Evolutionary conservation across 768 basidiomycete genomes (phyloP).

Genomic region (Exidia glandulosa): DNA sequence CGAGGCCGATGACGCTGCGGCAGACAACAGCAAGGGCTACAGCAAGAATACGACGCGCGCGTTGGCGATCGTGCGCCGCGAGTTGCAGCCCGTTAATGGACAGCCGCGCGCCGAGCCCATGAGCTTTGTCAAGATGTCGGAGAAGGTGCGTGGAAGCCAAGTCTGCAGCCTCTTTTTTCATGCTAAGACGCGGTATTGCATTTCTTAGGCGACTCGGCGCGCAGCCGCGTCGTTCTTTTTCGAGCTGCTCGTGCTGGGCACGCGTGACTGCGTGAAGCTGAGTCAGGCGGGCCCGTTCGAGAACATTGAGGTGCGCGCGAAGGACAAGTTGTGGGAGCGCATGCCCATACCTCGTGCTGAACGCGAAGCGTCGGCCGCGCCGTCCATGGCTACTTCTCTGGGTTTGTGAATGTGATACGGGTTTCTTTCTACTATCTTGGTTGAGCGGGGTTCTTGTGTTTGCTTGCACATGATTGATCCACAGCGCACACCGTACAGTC

Average conservation of each 20-base stretch:
- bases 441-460: no score
- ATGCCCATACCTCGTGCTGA: not conserved
- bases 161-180: not conserved
- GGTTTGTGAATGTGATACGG: not conserved
- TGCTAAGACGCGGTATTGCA: not conserved
- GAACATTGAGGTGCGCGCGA: conserved; percentile 75
- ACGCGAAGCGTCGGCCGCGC: conserved; percentile 5
- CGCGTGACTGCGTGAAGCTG: conserved; percentile 81
- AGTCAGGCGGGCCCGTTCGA: conserved; percentile 65
- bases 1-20: conserved; percentile 26
- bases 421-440: not conserved
- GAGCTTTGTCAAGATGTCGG: conserved; percentile 68
- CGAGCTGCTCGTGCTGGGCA: conserved; percentile 87
- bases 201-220: conserved; percentile 67
- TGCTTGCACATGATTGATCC: no score
- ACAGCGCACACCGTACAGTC: no score
- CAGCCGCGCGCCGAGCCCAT: conserved; percentile 42
- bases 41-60: conserved; percentile 88
- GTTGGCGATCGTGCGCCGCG: conserved; percentile 58
- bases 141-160: conserved; percentile 66
- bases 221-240: conserved; percentile 98
- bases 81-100: conserved; percentile 44
- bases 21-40: conserved; percentile 43
- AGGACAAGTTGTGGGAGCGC: conserved; percentile 78
- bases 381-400: conserved; percentile 5